A percentile compares a stretch with the other conserved stretches of the same genome.
phyloP scores from a whole-genome alignment of 1,284 basidiomycete genomes.

The Boletus mariae region DNA sequence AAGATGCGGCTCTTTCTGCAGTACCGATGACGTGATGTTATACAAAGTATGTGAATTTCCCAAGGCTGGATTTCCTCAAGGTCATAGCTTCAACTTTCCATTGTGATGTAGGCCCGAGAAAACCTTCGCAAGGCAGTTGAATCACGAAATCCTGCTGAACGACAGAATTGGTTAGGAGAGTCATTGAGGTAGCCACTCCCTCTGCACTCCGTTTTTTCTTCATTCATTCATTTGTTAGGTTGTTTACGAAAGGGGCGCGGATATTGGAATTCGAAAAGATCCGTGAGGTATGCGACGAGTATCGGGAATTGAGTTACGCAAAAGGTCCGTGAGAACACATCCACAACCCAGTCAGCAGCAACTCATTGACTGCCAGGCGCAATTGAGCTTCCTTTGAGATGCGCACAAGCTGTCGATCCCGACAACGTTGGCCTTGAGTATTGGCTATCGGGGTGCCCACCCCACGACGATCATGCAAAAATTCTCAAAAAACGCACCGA shows the following conservation, averaged over 20 bases:
- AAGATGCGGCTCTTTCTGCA: slow-evolving; percentile 96
- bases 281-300: slow-evolving; percentile 82
- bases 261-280: slow-evolving; percentile 85
- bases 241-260: slow-evolving; percentile 85
- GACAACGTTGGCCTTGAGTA: slow-evolving; percentile 76
- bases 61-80: slow-evolving; percentile 7
- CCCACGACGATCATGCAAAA: slow-evolving; percentile 58
- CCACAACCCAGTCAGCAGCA: neutral
- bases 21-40: slow-evolving; percentile 95
- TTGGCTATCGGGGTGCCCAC: slow-evolving; percentile 65
- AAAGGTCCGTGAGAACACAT: slow-evolving; percentile 50
- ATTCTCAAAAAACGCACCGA: slow-evolving; percentile 60
- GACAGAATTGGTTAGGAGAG: slow-evolving; percentile 74
- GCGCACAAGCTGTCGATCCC: slow-evolving; percentile 79
- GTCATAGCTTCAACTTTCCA: neutral
- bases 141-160: slow-evolving; percentile 68
- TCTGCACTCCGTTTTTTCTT: neutral
- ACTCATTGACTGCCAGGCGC: slow-evolving; percentile 52
- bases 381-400: slow-evolving; percentile 82
- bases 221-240: slow-evolving; percentile 39
- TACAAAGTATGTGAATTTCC: slow-evolving; percentile 68
- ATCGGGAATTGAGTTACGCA: slow-evolving; percentile 78
- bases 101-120: slow-evolving; percentile 74
- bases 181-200: slow-evolving; percentile 60
- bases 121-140: slow-evolving; percentile 89